These are phyloP conservation scores for Plantago coronopus DNA, from an alignment of 305 asterid species.

Conservation along the genomic window DNA sequence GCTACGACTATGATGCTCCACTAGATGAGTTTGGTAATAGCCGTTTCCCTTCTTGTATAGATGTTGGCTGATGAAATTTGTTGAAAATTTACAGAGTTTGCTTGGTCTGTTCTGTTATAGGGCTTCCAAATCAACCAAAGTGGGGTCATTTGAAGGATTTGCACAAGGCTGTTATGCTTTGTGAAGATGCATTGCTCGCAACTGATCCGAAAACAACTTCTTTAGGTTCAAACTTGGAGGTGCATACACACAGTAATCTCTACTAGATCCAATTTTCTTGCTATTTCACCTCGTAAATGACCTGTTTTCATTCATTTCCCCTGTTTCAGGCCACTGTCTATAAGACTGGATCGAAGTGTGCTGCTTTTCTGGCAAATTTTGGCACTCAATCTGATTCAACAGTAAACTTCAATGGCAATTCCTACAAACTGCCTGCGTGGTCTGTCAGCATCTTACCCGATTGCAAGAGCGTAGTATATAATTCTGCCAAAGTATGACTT, in stretches of 20 bases:
- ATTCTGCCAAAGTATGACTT: slow-evolving; percentile 77
- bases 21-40: slow-evolving; percentile 83
- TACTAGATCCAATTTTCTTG: slow-evolving; percentile 6
- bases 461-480: slow-evolving; percentile 77
- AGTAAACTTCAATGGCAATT: slow-evolving; percentile 67
- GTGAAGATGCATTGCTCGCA: slow-evolving; percentile 84
- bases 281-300: slow-evolving; percentile 1
- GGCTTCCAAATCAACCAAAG: slow-evolving; percentile 79
- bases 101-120: slow-evolving; percentile 30
- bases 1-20: slow-evolving; percentile 97
- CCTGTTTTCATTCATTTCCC: neutral
- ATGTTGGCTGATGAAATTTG: neutral
- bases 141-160: slow-evolving; percentile 94
- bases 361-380: slow-evolving; percentile 84
- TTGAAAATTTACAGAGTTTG: slow-evolving; percentile 4
- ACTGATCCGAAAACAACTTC: slow-evolving; percentile 76
- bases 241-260: too few species aligned
- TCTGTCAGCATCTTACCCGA: slow-evolving; percentile 97
- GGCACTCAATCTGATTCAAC: slow-evolving; percentile 59
- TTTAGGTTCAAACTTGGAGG: slow-evolving; percentile 83
- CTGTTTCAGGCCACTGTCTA: slow-evolving; percentile 69
- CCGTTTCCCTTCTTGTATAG: slow-evolving; percentile 4
- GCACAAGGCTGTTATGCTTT: slow-evolving; percentile 89
- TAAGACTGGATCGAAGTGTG: slow-evolving; percentile 60
- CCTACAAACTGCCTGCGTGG: slow-evolving; percentile 88